A percentile compares a stretch with the other conserved stretches of the same genome.
Conservation (phyloP, 805 yeast genomes). For the Trichomonascus vanleenenianus region DNA sequence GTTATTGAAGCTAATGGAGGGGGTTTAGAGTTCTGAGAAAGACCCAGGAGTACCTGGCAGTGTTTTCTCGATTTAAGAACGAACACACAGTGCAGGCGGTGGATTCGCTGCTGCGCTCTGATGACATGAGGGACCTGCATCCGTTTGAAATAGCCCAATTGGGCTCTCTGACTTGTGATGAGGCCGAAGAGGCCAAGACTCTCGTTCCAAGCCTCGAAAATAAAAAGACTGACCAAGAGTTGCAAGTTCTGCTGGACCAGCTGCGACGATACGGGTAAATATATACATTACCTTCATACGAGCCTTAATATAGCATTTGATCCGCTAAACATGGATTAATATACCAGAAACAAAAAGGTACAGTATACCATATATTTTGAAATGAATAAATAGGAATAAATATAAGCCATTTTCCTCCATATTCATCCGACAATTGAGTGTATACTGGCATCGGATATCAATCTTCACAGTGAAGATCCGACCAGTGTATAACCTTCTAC, state of each 20-base stretch:
- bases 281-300: neutral
- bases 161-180: constrained; percentile 87
- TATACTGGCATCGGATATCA: too few species aligned
- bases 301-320: constrained; percentile 1
- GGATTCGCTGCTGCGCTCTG: constrained; percentile 68
- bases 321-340: constrained; percentile 2
- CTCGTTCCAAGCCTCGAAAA: constrained; percentile 78
- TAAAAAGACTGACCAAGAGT: constrained; percentile 78
- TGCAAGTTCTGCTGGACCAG: constrained; percentile 83
- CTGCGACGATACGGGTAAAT: constrained; percentile 21
- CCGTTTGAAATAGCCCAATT: constrained; percentile 94
- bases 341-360: too few species aligned
- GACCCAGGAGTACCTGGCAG: constrained; percentile 77
- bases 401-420: too few species aligned
- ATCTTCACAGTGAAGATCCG: too few species aligned
- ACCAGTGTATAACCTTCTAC: too few species aligned
- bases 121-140: constrained; percentile 71
- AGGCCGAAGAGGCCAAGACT: constrained; percentile 94
- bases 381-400: neutral
- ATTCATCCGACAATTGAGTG: too few species aligned
- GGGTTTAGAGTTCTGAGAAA: constrained; percentile 73
- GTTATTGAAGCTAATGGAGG: neutral
- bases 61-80: constrained; percentile 85
- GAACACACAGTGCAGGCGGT: constrained; percentile 91
- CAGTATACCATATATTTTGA: too few species aligned